Conservation (phyloP, 139 green algal species). For the Chlorella ohadii region DNA sequence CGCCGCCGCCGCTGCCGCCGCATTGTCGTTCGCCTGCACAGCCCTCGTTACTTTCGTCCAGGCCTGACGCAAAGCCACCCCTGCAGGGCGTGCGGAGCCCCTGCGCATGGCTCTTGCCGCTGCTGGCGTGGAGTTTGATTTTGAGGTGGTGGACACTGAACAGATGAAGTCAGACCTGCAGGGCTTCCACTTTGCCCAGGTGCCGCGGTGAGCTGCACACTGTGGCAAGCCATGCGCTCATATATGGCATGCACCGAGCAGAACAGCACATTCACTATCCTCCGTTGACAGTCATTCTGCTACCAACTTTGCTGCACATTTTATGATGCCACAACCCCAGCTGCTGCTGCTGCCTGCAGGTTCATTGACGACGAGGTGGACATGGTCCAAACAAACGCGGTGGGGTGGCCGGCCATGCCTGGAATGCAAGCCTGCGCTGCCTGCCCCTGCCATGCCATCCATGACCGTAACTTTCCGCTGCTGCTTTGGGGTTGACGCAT, state of each 20-base stretch:
- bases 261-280: no score
- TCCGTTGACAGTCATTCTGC: no score
- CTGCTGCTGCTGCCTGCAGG: not conserved
- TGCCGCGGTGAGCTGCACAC: not conserved
- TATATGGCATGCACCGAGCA: no score
- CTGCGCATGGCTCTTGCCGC: not conserved
- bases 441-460: not conserved
- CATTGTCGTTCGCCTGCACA: no score
- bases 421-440: not conserved
- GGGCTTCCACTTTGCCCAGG: not conserved
- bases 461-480: no score
- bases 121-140: not conserved
- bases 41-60: no score
- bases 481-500: no score
- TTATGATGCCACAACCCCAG: not conserved
- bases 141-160: not conserved
- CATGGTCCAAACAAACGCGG: not conserved
- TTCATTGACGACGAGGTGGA: not conserved
- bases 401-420: not conserved
- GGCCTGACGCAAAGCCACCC: no score
- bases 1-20: no score
- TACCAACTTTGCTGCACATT: no score
- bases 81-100: not conserved
- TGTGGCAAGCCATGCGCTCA: no score
- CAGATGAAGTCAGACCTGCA: not conserved